Conservation (phyloP, 2,329 filamentous ascomycete species). For the Penicillium griseofulvum region DNA sequence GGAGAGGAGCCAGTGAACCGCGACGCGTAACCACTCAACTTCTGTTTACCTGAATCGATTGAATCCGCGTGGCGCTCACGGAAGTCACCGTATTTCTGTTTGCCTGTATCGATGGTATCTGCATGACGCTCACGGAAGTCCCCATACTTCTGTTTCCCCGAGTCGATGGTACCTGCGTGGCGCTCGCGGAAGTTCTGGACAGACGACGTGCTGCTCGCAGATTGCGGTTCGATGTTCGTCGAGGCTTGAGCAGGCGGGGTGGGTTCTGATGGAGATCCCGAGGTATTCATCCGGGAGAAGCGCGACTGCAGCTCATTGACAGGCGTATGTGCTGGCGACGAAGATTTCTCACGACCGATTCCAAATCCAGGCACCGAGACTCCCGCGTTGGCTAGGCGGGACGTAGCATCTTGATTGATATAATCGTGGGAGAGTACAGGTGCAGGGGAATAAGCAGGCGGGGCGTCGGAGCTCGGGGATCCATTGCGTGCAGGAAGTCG, state of each 20-base stretch:
- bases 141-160: slow-evolving; percentile 58
- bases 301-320: slow-evolving; percentile 67
- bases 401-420: slow-evolving; percentile 60
- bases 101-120: background rate
- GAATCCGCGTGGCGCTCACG: slow-evolving; percentile 60
- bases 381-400: slow-evolving; percentile 68
- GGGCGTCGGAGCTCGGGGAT: slow-evolving; percentile 46
- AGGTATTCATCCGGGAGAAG: slow-evolving; percentile 57
- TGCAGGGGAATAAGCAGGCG: slow-evolving; percentile 48
- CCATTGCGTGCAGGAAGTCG: slow-evolving; percentile 68
- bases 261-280: slow-evolving; percentile 26
- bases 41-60: slow-evolving; percentile 58
- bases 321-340: slow-evolving; percentile 38
- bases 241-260: slow-evolving; percentile 45
- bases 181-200: slow-evolving; percentile 58
- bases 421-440: slow-evolving; percentile 36
- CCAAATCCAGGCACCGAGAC: slow-evolving; percentile 75
- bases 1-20: slow-evolving; percentile 7
- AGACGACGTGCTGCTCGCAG: slow-evolving; percentile 3
- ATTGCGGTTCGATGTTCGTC: slow-evolving; percentile 53
- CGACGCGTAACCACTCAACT: slow-evolving; percentile 47
- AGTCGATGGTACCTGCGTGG: slow-evolving; percentile 63
- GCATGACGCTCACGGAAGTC: slow-evolving; percentile 23
- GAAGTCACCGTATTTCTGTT: slow-evolving; percentile 5
- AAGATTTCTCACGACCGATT: slow-evolving; percentile 53